Base-by-base conservation (phyloP, 257 asterid genomes). In the Leonotis leonurus region DNA sequence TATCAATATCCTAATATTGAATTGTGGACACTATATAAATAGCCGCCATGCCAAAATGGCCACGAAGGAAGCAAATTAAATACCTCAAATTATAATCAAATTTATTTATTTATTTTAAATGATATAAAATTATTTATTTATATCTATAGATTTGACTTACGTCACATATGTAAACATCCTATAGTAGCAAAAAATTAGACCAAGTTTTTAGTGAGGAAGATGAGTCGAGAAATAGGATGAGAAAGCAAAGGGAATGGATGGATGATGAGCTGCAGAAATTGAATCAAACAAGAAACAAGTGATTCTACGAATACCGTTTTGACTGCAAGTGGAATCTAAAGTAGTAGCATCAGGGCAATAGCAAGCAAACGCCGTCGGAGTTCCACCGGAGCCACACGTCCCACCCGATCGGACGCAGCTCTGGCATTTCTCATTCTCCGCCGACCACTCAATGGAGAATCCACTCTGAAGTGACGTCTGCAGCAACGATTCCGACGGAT, bases 391-490 rank as follows among this genome's bases (percentile, higher is more conserved):
- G 64, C 86, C 92, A n/a, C 92, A 84, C 32, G 55, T 13, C 21
- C 92, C 92, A 8, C 79, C 76, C 26, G 84, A 68, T 1, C 0
- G 3, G 2, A 0, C 1, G 70, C 92, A 84, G 1, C 39, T 14
- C 0, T 1, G 12, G 32, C 92, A 81, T 1, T 0, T 1, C 0
- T n/a, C 8, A 16, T 79, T 35, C 12, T 68, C 25, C n/a, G 80
- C 80, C 0, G 24, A 57, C 79, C 86, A 85, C 43, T 39, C 43
- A 24, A 83, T 62, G 10, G 60, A 37, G 56, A 86, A 86, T 1
- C 95, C 95, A 3, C 46, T 18, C 6, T 3, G n/a, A 5, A 86
- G 53, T 8, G 77, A 70, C 1, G 0, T 18, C 58, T 0, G 62
- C 39, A 83, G 52, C 2, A 27, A n/a, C 6, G 0, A 2, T n/a